Evolutionary conservation across 306 rosid species (phyloP), one percentile per base, ranked within the genome.

Genomic region (Gleditsia sinensis): DNA sequence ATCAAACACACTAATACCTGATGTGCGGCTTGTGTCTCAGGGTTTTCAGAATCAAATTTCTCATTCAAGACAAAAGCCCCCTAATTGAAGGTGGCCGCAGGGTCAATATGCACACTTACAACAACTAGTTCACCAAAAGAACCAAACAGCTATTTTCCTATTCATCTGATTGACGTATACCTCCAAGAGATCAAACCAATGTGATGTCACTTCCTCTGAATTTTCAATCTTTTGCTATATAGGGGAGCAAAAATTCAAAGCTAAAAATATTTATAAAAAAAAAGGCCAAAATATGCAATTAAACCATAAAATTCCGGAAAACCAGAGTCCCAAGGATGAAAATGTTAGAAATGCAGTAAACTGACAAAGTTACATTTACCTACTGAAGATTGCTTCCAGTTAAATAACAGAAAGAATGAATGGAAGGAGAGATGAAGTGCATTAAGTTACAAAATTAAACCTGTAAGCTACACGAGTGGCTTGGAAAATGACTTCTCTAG

Each of bases 381-480:
- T 42, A 57, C 9, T 32, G 56, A 36, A 25, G 8, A 64, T 69
- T 30, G 67, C 30, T 39, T 69, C 67, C 37, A 13, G 21, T 32
- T 70, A 74, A 59, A 84, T 20, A 33, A 57, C 57, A 48, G 75
- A 59, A 60, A 59, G 21, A 32, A 48, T 0, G 58, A 51, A 53
- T 50, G 53, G 51, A 50, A 75, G 33, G 14, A 54, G 53, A 62
- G 39, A 21, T 21, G 9, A 72, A 77, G 20, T 55, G 59, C n/a
- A 3, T 56, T 68, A 80, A 76, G 56, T 48, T 27, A 83, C 45
- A 72, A 64, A 77, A 80, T 28, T 59, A 78, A 73, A 86, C 99
- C 99, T 92, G 99, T 92, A 92, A 77, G 99, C 99, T 82, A 94
- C 99, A 5, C 96, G 97, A 0, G 90, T 87, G 78, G 99, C 99